Base-by-base conservation (phyloP, 1,284 basidiomycete species). In the Sutorius eximius region DNA sequence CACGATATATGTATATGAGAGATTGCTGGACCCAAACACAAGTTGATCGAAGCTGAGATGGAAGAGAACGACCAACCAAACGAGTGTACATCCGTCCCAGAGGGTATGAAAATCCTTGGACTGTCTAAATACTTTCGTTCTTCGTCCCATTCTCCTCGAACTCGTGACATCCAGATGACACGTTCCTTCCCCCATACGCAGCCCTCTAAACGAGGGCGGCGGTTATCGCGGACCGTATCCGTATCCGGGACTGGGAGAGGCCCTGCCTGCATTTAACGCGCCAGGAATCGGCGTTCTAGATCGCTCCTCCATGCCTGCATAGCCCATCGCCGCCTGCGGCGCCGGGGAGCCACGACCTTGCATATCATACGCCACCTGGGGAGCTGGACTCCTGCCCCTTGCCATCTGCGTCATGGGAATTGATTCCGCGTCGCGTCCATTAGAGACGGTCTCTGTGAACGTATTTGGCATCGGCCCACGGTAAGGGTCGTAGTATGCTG, bases 341-440 rank as follows among this genome's bases (percentile, higher is more conserved):
- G 56, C 72, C 37, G 75, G 75, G 52, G 68, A 73, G 15, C 45
- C 53, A 30, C 69, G 68, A 22, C 66, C 70, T 16, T 68, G 68
- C 57, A 63, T 65, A 45, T 73, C 73, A 50, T 75, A 75, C 6
- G 62, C 68, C 40, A 56, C 16, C 34, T 67, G 64, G 13, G 81
- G 78, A 15, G 65, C 77, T 44, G 80, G 77, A 59, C 78, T 80
- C 59, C 75, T 69, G 36, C 75, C 67, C 22, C 74, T 73, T 18
- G 71, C 74, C 74, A 90, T 81, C 61, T 90, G 87, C 1, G 82
- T 89, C 89, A 91, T 91, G 16, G 87, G 85, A 51, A 88, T 87
- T 16, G 82, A 78, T 67, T 90, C 88, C 36, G 71, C 65, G n/a
- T 66, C 69, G 22, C 64, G 45, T 46, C 59, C 63, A 40, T 73